phyloP scores from a whole-genome alignment of 352 stramenopile genomes.

The Plasmopara halstedii region DNA sequence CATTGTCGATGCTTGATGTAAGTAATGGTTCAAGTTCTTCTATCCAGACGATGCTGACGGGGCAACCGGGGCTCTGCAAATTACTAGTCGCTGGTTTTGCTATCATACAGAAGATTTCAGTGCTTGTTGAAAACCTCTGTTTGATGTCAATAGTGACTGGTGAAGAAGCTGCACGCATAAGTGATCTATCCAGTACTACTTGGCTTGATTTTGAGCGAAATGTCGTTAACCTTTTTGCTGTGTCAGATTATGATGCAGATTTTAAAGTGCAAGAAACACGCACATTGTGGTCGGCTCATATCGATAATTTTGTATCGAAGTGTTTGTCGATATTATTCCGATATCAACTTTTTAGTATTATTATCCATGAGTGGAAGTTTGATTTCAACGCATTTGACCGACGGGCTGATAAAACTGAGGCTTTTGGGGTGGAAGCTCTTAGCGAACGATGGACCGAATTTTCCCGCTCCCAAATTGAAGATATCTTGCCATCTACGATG shows the following conservation, averaged over 20 bases:
- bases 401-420: background rate
- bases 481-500: slow-evolving; percentile 28
- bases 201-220: slow-evolving; percentile 17
- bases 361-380: slow-evolving; percentile 44
- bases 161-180: slow-evolving; percentile 8
- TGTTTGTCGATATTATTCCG: slow-evolving; percentile 20
- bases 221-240: slow-evolving; percentile 6
- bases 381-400: slow-evolving; percentile 7
- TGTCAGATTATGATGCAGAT: background rate
- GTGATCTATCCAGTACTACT: slow-evolving; percentile 4
- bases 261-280: slow-evolving; percentile 1
- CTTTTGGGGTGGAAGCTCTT: slow-evolving; percentile 1
- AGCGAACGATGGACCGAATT: slow-evolving; percentile 23
- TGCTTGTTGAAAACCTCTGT: slow-evolving; percentile 7
- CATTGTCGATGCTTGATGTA: background rate
- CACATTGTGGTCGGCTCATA: slow-evolving; percentile 11
- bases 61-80: slow-evolving; percentile 6
- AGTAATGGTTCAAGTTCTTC: background rate
- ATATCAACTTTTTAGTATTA: slow-evolving; percentile 22
- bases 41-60: slow-evolving; percentile 6
- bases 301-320: slow-evolving; percentile 18
- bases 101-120: slow-evolving; percentile 17
- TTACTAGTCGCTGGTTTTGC: slow-evolving; percentile 16
- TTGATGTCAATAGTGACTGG: slow-evolving; percentile 2
- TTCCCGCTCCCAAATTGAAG: slow-evolving; percentile 20